Evolutionary conservation across 768 basidiomycete species (phyloP), one percentile per base, ranked within the genome.

Genomic region (Boletus insuetus): DNA sequence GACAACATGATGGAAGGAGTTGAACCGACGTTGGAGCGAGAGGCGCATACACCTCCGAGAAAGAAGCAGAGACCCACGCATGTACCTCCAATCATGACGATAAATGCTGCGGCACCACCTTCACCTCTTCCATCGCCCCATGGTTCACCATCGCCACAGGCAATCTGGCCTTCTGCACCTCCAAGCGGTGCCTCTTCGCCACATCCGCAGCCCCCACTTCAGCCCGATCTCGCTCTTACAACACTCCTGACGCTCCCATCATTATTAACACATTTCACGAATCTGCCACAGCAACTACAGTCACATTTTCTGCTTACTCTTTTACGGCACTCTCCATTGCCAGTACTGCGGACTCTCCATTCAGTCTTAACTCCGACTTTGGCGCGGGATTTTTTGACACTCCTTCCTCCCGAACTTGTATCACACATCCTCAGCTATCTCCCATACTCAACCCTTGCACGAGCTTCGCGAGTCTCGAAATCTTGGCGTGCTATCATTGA

Each of bases 401-500:
- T 92, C 38, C 83, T 98, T 11, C 97, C 97, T 6, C 86, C 91
- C 34, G 96, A 99, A 65, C 84, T 99, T 37, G 88, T 92, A 48
- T 90, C 94, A 1, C 88, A 91, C 59, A 82, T 98, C 58, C 82
- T 98, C 58, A 86, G 86, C 61, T 92, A 81, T 69, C 85, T 98
- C 34, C 87, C 93, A 5, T 89, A 88, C 60, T 78, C 85, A 4
- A 84, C 90, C 13, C 83, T 98, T 37, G 87, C 91, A 26, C 86
- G 90, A 13, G 92, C 94, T 11, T 87, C 93, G 16, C 82, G 92
- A 34, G 96, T 99, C 19, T 93, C 89, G 50, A 87, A 82, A 64
- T 76, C 91, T 13, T 99, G 97, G 97, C 79, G 87, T n/a, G 78
- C 85, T 12, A 90, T 93, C 62, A 91, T 98, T 58, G 95, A 98